Conservation (phyloP, 148 eudicot genomes). For the Gaultheria prostrata region DNA sequence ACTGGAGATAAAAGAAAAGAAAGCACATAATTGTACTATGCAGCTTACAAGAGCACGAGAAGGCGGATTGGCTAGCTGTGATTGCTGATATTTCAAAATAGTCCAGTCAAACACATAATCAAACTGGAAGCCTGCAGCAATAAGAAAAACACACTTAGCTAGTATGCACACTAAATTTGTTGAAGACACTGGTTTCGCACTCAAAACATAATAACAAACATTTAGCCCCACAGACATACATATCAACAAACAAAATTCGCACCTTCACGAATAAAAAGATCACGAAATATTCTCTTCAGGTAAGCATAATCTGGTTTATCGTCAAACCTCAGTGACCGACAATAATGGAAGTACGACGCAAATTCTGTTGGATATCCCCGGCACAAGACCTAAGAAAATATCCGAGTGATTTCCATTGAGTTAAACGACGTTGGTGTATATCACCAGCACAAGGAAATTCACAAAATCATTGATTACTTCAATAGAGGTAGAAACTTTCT, state of each 20-base stretch:
- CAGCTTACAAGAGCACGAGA: conserved; percentile 75
- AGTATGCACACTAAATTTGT: background rate
- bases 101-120: conserved; percentile 67
- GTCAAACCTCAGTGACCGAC: conserved; percentile 82
- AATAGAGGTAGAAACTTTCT: conserved; percentile 76
- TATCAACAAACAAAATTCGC: background rate
- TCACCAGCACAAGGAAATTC: background rate
- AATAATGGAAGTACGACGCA: conserved; percentile 83
- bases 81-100: conserved; percentile 57
- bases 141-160: background rate
- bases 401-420: background rate
- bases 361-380: conserved; percentile 88
- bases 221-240: background rate
- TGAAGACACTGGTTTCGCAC: background rate
- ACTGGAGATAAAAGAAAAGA: background rate
- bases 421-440: background rate
- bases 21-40: background rate
- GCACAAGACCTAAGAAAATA: conserved; percentile 59
- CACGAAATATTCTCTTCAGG: conserved; percentile 82
- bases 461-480: conserved; percentile 43
- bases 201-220: background rate
- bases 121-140: conserved; percentile 68
- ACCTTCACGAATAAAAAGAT: conserved; percentile 91
- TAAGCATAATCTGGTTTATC: conserved; percentile 92
- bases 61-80: conserved; percentile 72